Conservation (phyloP, 73 alveolate species). For the Paramecium bursaria region DNA sequence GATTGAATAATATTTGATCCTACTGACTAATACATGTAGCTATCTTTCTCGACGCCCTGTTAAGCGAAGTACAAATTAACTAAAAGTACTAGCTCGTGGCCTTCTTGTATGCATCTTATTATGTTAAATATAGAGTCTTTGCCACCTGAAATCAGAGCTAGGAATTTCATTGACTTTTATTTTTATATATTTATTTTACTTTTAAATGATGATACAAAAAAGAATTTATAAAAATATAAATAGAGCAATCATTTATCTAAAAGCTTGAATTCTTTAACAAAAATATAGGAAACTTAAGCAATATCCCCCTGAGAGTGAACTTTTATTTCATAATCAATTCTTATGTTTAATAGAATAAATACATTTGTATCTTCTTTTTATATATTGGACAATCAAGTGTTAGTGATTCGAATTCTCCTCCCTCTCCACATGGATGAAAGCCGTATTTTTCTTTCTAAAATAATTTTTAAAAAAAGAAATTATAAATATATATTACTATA, state of each 20-base stretch:
- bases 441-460: constrained; percentile 83
- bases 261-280: not conserved
- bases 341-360: not conserved
- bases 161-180: constrained; percentile 64
- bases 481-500: constrained; percentile 43
- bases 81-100: constrained; percentile 88
- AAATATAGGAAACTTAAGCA: not conserved
- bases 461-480: too few relatives aligned
- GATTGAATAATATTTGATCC: constrained; percentile 89
- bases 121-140: constrained; percentile 80
- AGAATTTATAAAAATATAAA: too few relatives aligned
- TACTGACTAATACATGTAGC: constrained; percentile 96
- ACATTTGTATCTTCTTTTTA: constrained; percentile 58
- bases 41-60: constrained; percentile 83
- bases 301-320: not conserved
- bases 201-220: too few relatives aligned
- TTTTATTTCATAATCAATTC: not conserved
- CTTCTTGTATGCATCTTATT: constrained; percentile 83
- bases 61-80: constrained; percentile 89
- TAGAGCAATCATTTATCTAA: too few relatives aligned
- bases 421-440: constrained; percentile 97
- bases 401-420: constrained; percentile 97
- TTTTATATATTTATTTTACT: not conserved
- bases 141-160: constrained; percentile 73
- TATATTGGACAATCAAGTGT: constrained; percentile 90